phyloP scores from a whole-genome alignment of 2,329 filamentous ascomycete genomes.

The Microcyclosporella mali region DNA sequence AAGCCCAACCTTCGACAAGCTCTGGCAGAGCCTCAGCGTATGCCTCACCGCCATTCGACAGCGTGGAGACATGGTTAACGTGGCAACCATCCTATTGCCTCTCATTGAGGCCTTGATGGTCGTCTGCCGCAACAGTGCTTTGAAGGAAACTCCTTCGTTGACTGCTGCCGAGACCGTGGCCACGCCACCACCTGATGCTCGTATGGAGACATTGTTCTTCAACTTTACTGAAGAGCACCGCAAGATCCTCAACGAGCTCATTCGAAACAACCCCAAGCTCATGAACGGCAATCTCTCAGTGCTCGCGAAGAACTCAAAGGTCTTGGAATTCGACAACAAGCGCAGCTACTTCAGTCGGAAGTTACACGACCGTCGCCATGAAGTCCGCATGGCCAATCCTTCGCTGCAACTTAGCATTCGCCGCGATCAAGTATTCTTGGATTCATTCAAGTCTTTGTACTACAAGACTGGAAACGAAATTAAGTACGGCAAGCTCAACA shows the following conservation, averaged over 20 bases:
- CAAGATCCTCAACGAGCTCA: constrained; percentile 94
- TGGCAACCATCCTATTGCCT: constrained; percentile 89
- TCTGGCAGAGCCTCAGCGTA: constrained; percentile 88
- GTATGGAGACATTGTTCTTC: constrained; percentile 90
- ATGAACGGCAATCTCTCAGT: constrained; percentile 98
- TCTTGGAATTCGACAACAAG: constrained; percentile 98
- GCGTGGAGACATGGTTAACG: constrained; percentile 91
- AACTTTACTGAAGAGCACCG: constrained; percentile 95
- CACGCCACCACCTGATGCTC: constrained; percentile 70
- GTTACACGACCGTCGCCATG: constrained; percentile 68
- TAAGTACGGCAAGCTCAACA: constrained; percentile 98
- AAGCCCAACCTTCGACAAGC: constrained; percentile 77
- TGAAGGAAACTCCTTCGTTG: constrained; percentile 59
- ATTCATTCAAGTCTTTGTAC: constrained; percentile 96
- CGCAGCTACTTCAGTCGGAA: constrained; percentile 97
- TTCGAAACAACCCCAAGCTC: constrained; percentile 91
- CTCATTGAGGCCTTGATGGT: constrained; percentile 98
- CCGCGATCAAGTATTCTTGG: constrained; percentile 92
- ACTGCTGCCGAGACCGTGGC: constrained; percentile 45
- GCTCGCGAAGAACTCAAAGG: constrained; percentile 96
- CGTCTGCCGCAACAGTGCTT: constrained; percentile 93
- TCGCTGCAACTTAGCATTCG: constrained; percentile 84
- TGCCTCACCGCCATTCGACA: constrained; percentile 83
- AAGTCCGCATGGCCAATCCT: constrained; percentile 64
- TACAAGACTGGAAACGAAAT: constrained; percentile 96